Evolutionary conservation across 1,284 basidiomycete species (phyloP).

Genomic region (Salmacisia buchloeana): DNA sequence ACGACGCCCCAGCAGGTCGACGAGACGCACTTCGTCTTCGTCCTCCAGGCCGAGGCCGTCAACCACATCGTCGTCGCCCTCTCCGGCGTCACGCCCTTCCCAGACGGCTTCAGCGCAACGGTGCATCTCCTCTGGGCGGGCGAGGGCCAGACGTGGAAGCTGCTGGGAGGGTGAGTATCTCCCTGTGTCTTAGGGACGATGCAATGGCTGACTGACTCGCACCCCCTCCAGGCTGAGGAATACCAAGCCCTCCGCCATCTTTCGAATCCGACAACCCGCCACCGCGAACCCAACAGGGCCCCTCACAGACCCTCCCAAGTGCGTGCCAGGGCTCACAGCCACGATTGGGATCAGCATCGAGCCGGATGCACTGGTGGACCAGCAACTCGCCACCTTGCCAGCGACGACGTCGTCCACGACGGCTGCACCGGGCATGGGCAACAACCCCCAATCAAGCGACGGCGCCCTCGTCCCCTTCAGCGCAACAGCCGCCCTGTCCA

Average conservation of each 20-base stretch:
- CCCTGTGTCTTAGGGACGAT: not conserved
- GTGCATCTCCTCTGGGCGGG: slow-evolving; percentile 44
- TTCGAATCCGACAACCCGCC: slow-evolving; percentile 22
- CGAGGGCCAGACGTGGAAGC: slow-evolving; percentile 27
- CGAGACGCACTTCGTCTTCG: slow-evolving; percentile 44
- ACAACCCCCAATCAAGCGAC: not conserved
- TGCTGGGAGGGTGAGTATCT: slow-evolving; percentile 33
- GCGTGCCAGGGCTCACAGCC: slow-evolving; percentile 19
- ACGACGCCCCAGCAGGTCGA: slow-evolving; percentile 41
- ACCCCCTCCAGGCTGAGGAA: slow-evolving; percentile 27
- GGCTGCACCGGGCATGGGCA: slow-evolving; percentile 4
- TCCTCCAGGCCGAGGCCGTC: slow-evolving; percentile 34
- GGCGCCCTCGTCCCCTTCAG: slow-evolving; percentile 8
- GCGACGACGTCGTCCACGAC: slow-evolving; percentile 3
- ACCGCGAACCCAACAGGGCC: slow-evolving; percentile 3
- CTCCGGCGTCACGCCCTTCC: slow-evolving; percentile 44
- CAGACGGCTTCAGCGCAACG: slow-evolving; percentile 40
- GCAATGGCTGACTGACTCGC: not conserved
- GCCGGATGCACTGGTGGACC: slow-evolving; percentile 31
- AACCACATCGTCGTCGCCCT: slow-evolving; percentile 47
- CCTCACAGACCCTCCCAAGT: not conserved
- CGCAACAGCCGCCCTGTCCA: not conserved
- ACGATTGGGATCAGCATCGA: slow-evolving; percentile 45
- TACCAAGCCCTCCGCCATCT: slow-evolving; percentile 47
- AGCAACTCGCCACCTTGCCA: slow-evolving; percentile 12